phyloP scores from a whole-genome alignment of 2,329 filamentous ascomycete species.

The Aspergillus pseudonomiae region DNA sequence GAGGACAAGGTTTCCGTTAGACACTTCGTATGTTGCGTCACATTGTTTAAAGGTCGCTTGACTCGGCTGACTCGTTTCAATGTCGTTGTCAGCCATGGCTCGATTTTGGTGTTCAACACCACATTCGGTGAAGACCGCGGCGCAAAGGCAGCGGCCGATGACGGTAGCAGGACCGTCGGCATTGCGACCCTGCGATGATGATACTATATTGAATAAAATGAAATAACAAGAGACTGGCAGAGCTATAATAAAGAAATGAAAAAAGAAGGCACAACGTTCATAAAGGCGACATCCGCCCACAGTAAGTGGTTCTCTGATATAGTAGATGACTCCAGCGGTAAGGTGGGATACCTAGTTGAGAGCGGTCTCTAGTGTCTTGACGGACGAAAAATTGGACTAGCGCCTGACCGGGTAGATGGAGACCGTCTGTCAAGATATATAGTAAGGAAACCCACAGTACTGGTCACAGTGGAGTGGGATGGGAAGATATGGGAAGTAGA shows the following conservation, averaged over 20 bases:
- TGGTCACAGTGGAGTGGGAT: conserved; percentile 14
- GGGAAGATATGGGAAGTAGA: conserved; percentile 12
- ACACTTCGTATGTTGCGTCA: conserved; percentile 92
- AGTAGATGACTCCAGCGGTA: conserved; percentile 5
- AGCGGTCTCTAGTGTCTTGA: conserved; percentile 2
- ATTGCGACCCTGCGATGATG: conserved; percentile 63
- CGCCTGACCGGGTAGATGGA: conserved; percentile 11
- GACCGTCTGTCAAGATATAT: conserved; percentile 12
- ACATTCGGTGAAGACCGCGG: conserved; percentile 93
- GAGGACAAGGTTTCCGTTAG: conserved; percentile 92
- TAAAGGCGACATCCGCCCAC: conserved; percentile 46
- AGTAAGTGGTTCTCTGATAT: conserved; percentile 22
- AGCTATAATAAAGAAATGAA: conserved; percentile 37
- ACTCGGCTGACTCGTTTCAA: conserved; percentile 95
- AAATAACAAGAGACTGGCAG: conserved; percentile 48
- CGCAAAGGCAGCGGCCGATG: conserved; percentile 94
- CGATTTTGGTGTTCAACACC: conserved; percentile 86
- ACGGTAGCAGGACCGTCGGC: conserved; percentile 91
- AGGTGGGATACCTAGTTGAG: conserved; percentile 1
- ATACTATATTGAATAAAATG: conserved; percentile 19
- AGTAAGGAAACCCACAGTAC: conserved; percentile 12
- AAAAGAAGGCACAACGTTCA: conserved; percentile 35
- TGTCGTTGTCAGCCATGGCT: conserved; percentile 95
- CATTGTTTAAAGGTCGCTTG: conserved; percentile 96
- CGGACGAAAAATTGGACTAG: conserved; percentile 2